Base-by-base conservation (phyloP, 352 stramenopile genomes). In the Peronosclerospora sorghi region DNA sequence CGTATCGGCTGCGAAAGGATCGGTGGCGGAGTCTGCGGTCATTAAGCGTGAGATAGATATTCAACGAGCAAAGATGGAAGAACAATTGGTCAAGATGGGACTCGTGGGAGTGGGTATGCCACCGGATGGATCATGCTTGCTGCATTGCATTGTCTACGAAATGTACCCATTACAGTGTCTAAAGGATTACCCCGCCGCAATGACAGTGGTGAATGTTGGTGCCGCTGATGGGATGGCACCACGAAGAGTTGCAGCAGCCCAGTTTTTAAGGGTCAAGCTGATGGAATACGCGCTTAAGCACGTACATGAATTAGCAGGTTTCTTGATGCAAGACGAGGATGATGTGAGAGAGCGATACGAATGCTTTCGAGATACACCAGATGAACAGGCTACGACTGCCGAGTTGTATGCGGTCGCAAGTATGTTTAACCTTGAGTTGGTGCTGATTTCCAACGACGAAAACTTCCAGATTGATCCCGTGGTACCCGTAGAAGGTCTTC, bases 121-220 rank as follows among this genome's bases (percentile, higher is more conserved):
- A 0, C 77, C 77, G 1, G 77, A 90, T 40, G 77, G 77, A 9
- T 90, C 77, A 5, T 90, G 77, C 41, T 46, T 90, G 46, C 63
- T 90, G 30, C 77, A 90, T 55, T 90, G 77, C 43, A 57, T 90
- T 45, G 74, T 90, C 15, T 90, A 87, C 54, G 77, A 90, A 32
- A 85, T 90, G 68, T 90, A 83, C 41, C 77, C 77, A 38, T 49
- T 90, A 13, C 76, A 86, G 45, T 87, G 68, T 45, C 62, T 90
- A 35, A 52, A 53, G 13, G 71, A 84, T 17, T 90, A 87, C 45
- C 74, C 77, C 1, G 40, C 71, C 19, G 63, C 57, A 21, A 90
- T 90, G 77, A 67, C 66, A 14, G 69, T 87, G 14, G 77, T 90
- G 24, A 90, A 90, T 41, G 77, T 90, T 1, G 77, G 77, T 13